A percentile compares a stretch with the other conserved stretches of the same genome.
Conservation (phyloP, 2,329 filamentous ascomycete species). For the Endoconidiophora polonica region DNA sequence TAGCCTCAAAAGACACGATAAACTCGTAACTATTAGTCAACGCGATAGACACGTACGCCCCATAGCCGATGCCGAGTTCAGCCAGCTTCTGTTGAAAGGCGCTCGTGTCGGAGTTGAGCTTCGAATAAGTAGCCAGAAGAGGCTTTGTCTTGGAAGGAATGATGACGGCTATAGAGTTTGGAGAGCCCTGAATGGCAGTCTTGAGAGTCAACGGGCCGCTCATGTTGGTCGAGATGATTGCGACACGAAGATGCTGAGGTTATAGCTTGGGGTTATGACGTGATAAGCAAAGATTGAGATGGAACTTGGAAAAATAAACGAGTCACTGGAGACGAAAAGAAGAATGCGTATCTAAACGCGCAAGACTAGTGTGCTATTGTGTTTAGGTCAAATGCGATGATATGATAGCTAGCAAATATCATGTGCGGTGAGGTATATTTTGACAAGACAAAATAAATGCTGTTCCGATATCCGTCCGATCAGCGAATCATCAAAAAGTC, state of each 20-base stretch:
- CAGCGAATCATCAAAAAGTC: no score
- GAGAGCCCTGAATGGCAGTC: conserved; percentile 30
- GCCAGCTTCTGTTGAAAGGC: conserved; percentile 67
- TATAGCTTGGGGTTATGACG: neutral
- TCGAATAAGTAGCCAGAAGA: conserved; percentile 52
- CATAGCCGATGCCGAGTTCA: conserved; percentile 49
- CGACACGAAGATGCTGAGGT: no score
- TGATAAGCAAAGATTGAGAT: neutral
- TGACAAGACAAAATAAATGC: no score
- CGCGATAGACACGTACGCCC: conserved; percentile 64
- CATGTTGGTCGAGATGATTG: neutral
- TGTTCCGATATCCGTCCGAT: no score
- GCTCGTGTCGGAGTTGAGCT: conserved; percentile 47
- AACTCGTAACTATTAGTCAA: conserved; percentile 77
- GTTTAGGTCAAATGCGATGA: no score
- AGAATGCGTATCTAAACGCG: no score
- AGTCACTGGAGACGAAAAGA: neutral
- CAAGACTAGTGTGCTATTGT: no score
- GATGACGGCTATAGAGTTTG: conserved; percentile 45
- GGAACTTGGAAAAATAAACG: neutral
- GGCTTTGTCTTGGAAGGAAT: conserved; percentile 47
- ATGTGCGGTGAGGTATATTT: no score
- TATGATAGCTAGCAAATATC: no score
- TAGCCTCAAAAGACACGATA: conserved; percentile 72
- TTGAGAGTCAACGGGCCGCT: conserved; percentile 27